Evolutionary conservation across 78 protist genomes (phyloP).

Genomic region (Mastigamoeba balamuthi): DNA sequence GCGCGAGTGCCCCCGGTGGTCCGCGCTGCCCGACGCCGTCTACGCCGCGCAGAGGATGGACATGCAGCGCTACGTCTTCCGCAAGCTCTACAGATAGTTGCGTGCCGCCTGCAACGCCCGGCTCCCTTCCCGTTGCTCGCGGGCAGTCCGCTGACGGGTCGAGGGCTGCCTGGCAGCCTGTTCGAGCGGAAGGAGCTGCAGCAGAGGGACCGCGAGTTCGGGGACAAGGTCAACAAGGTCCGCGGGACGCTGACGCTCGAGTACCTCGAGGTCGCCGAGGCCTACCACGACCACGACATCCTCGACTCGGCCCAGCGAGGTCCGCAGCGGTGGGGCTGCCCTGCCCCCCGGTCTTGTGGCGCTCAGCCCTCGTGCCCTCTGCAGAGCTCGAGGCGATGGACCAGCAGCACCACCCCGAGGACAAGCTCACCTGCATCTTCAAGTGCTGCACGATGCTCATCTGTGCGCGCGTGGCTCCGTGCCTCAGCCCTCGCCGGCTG

Average conservation of each 20-base stretch:
- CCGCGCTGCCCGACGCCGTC: no score
- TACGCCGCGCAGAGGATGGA: no score
- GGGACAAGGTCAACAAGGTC: background rate
- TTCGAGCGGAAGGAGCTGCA: background rate
- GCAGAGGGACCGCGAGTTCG: background rate
- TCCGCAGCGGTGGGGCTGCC: no score
- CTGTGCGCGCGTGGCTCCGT: background rate
- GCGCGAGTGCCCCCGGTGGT: no score
- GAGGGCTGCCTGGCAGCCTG: no score
- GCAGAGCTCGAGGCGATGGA: background rate
- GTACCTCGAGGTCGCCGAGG: background rate
- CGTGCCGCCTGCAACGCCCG: no score
- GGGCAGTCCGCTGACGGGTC: no score
- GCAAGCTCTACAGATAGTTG: background rate
- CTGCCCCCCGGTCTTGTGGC: no score
- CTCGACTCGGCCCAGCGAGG: no score
- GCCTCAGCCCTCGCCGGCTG: background rate
- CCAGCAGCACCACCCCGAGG: conserved; percentile 7
- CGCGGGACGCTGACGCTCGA: background rate
- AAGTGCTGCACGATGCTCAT: background rate
- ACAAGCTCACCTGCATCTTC: conserved; percentile 22
- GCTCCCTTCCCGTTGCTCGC: no score
- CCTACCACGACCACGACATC: no score
- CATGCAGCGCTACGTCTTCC: background rate
- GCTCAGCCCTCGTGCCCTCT: no score